phyloP scores from a whole-genome alignment of 2,329 filamentous ascomycete genomes.

The Aspergillus floridensis region DNA sequence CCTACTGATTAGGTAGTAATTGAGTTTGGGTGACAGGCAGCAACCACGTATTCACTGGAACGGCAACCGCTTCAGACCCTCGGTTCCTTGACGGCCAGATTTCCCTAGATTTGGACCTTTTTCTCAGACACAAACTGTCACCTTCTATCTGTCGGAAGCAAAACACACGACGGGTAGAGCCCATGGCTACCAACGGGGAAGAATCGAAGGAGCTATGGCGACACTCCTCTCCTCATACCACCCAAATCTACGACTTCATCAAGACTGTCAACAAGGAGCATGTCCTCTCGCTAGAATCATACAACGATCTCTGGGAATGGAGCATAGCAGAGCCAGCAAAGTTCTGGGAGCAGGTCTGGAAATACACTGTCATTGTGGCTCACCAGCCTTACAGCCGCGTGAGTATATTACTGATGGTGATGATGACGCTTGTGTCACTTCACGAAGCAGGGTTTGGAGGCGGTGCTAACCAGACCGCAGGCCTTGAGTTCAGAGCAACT shows the following conservation, averaged over 20 bases:
- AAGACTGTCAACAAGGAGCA: conserved; percentile 67
- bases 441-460: too few relatives aligned
- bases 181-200: conserved; percentile 13
- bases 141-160: neutral
- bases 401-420: conserved; percentile 12
- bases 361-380: conserved; percentile 72
- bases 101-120: neutral
- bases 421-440: neutral
- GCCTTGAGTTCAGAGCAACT: conserved; percentile 64
- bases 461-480: conserved; percentile 41
- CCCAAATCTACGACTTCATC: conserved; percentile 71
- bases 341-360: conserved; percentile 87
- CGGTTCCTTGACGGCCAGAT: neutral
- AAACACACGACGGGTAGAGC: too few relatives aligned
- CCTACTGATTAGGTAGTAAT: neutral
- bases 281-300: conserved; percentile 60
- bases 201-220: conserved; percentile 62
- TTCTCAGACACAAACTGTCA: neutral
- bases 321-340: conserved; percentile 70
- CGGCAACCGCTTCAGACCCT: neutral
- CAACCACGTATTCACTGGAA: neutral
- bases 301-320: conserved; percentile 79
- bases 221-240: conserved; percentile 64
- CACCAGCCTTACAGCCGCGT: conserved; percentile 55
- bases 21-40: neutral